These are phyloP conservation scores for Parasarocladium wereldwijsianum DNA, from an alignment of 2,329 filamentous ascomycete species.

Conservation along the genomic window DNA sequence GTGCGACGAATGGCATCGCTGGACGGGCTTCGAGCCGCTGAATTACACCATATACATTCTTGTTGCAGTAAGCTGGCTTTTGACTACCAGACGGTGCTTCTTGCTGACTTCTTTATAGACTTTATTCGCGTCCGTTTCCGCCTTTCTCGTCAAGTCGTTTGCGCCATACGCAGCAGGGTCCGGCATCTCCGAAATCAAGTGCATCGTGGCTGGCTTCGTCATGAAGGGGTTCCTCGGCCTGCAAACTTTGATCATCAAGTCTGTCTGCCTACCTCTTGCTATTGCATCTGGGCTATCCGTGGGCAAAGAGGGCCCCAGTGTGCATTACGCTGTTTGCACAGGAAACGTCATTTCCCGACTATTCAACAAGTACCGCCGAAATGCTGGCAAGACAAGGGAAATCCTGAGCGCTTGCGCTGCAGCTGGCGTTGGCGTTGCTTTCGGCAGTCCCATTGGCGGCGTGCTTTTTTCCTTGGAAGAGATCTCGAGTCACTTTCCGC, in stretches of 20 bases:
- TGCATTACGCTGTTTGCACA: conserved; percentile 97
- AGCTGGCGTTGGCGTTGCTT: conserved; percentile 89
- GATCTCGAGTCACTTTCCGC: conserved; percentile 90
- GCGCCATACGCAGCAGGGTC: conserved; percentile 93
- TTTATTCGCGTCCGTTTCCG: conserved; percentile 68
- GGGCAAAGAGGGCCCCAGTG: conserved; percentile 92
- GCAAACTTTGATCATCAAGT: conserved; percentile 90
- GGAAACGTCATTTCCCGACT: conserved; percentile 90
- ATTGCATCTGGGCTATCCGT: conserved; percentile 91
- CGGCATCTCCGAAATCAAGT: conserved; percentile 98
- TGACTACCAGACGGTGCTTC: background rate
- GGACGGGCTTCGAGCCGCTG: conserved; percentile 62
- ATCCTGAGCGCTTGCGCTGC: conserved; percentile 90
- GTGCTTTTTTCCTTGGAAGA: conserved; percentile 95
- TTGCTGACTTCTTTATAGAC: conserved; percentile 29
- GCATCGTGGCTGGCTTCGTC: conserved; percentile 95
- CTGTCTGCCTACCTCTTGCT: conserved; percentile 73
- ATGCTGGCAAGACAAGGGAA: conserved; percentile 87
- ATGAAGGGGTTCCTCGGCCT: conserved; percentile 96
- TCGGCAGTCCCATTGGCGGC: conserved; percentile 92
- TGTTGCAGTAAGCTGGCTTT: conserved; percentile 48
- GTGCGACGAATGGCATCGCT: conserved; percentile 77
- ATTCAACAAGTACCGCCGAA: conserved; percentile 83
- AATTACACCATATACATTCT: conserved; percentile 85
- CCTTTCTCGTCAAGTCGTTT: conserved; percentile 75